These are phyloP conservation scores for Daedalea quercina DNA, from an alignment of 768 basidiomycete genomes.

Conservation along the genomic window DNA sequence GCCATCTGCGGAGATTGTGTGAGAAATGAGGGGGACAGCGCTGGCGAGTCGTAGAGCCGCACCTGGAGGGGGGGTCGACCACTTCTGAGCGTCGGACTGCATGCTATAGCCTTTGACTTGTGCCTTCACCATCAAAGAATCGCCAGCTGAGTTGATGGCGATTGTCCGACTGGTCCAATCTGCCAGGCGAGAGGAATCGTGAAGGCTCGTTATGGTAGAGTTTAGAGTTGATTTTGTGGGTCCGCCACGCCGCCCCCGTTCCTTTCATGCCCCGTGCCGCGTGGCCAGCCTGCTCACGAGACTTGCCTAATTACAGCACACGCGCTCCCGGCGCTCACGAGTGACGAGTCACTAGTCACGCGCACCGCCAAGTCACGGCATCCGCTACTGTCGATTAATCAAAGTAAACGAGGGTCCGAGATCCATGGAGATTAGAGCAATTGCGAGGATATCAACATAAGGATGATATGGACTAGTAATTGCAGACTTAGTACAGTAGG, in stretches of 20 bases:
- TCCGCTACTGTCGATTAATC: too few relatives aligned
- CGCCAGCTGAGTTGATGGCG: neutral
- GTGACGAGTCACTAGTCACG: too few relatives aligned
- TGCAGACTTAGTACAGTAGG: too few relatives aligned
- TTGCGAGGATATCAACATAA: too few relatives aligned
- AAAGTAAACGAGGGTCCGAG: too few relatives aligned
- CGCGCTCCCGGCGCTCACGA: too few relatives aligned
- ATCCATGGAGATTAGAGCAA: too few relatives aligned
- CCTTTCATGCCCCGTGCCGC: neutral
- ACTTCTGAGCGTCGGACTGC: slow-evolving; percentile 17
- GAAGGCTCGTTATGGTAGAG: neutral
- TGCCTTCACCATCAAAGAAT: slow-evolving; percentile 18
- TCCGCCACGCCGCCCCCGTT: neutral
- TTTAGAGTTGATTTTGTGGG: neutral
- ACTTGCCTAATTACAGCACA: too few relatives aligned
- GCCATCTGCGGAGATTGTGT: slow-evolving; percentile 10
- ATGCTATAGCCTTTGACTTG: slow-evolving; percentile 18
- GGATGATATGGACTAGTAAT: too few relatives aligned
- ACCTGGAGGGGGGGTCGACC: slow-evolving; percentile 10
- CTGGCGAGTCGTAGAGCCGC: neutral
- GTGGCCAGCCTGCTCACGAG: neutral
- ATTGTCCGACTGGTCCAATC: neutral
- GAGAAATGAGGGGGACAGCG: neutral
- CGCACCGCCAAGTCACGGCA: neutral
- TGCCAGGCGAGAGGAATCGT: neutral